Conservation (phyloP, 352 stramenopile genomes). For the Globisporangium apiculatum region DNA sequence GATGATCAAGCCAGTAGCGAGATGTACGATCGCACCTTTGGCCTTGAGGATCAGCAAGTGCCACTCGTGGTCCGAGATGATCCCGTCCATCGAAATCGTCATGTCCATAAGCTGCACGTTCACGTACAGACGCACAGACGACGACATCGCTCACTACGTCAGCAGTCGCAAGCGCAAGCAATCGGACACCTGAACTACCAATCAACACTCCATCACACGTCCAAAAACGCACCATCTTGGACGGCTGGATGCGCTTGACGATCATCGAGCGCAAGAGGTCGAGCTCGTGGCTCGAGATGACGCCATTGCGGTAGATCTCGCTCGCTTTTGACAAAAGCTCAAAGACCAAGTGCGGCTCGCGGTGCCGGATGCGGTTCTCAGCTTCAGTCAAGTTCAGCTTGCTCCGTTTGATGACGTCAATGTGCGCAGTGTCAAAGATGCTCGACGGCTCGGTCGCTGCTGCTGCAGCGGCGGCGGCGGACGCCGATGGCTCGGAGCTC, state of each 20-base stretch:
- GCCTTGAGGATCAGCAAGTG: constrained; percentile 75
- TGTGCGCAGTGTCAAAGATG: constrained; percentile 65
- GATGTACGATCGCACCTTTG: constrained; percentile 36
- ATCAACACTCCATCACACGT: background rate
- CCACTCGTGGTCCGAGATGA: constrained; percentile 86
- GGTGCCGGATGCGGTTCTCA: constrained; percentile 77
- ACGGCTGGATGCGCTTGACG: constrained; percentile 70
- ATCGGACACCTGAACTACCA: no score
- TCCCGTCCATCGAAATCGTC: constrained; percentile 78
- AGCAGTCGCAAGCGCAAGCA: no score
- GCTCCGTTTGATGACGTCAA: constrained; percentile 78
- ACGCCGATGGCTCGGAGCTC: constrained; percentile 7
- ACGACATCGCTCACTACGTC: no score
- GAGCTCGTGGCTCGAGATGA: constrained; percentile 78
- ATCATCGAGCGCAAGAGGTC: constrained; percentile 72
- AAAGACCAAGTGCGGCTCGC: constrained; percentile 78
- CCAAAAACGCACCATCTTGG: constrained; percentile 56
- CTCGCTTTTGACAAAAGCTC: constrained; percentile 77
- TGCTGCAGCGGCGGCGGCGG: background rate
- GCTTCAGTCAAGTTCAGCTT: constrained; percentile 75
- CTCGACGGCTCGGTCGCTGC: constrained; percentile 21
- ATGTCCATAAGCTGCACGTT: constrained; percentile 59
- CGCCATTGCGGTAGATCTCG: constrained; percentile 71
- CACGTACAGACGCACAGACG: background rate
- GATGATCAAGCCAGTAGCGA: no score